Base-by-base conservation (phyloP, 768 basidiomycete genomes). In the Pulveroboletus frians region DNA sequence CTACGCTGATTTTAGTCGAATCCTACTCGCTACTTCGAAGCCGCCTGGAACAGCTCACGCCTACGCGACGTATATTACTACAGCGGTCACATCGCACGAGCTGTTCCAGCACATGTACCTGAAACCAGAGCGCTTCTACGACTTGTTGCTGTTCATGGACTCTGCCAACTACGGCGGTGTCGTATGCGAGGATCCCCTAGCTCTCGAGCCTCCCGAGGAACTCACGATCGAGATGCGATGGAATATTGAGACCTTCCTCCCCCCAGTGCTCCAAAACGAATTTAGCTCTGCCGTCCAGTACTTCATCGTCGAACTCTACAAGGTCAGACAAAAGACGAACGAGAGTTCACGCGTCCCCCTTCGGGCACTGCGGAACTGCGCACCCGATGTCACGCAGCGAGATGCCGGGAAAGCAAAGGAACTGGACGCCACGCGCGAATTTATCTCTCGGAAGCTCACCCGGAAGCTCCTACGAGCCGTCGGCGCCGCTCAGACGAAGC, bases 131-230 rank as follows among this genome's bases (percentile, higher is more conserved):
- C 79, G 85, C 5, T 96, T 87, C 71, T 99, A 94, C 71, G 92
- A 98, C 70, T 92, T 89, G 63, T 71, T 98, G 9, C 72, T 97
- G 23, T 95, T 91, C 77, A 92, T 98, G 92, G 96, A 99, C 69
- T 76, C 83, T 11, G 90, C 92, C 26, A 99, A 98, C 66, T 81
- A 85, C 63, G 91, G 87, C 15, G 93, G 90, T 2, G 77, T 98
- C 47, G 78, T 92, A n/a, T 92, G 89, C 60, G 80, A 86, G 59
- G 76, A 92, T 54, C 85, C 91, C 0, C 63, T 81, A 17, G 85
- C 85, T 5, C 62, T 81, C 21, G 83, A 88, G 32, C 75, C 80
- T 18, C 80, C 86, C 0, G 78, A 84, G 46, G 79, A 85, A 21
- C 74, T 93, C 20, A 72, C 78, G 3, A 71, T 92, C 40, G 84